Conservation (phyloP, 371 early-diverging fungal species). For the Lichtheimia ramosa region DNA sequence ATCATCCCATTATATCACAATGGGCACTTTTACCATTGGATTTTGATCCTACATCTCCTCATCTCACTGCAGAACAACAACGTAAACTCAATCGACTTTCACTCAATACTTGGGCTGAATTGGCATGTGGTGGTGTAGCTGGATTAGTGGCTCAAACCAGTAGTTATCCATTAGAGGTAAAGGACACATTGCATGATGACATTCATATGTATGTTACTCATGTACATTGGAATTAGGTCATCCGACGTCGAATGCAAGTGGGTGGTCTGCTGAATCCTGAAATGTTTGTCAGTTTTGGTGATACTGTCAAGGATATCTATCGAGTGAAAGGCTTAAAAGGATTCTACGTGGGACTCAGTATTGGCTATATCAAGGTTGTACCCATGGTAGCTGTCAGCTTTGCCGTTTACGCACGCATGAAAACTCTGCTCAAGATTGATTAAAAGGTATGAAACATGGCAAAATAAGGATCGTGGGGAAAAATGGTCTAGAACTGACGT, state of each 20-base stretch:
- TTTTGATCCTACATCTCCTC: constrained; percentile 20
- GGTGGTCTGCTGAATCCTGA: constrained; percentile 63
- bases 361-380: constrained; percentile 92
- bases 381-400: constrained; percentile 94
- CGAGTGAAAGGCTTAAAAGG: constrained; percentile 73
- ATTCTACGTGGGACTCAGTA: constrained; percentile 96
- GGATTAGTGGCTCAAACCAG: constrained; percentile 87
- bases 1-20: constrained; percentile 30
- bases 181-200: no score
- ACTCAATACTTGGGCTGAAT: constrained; percentile 75
- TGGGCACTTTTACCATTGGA: constrained; percentile 29
- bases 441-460: neutral
- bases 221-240: constrained; percentile 10
- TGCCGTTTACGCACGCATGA: constrained; percentile 81
- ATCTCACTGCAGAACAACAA: constrained; percentile 29
- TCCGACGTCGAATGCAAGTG: constrained; percentile 92
- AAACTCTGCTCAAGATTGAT: constrained; percentile 58
- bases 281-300: constrained; percentile 52
- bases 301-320: constrained; percentile 69
- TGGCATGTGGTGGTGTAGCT: constrained; percentile 81
- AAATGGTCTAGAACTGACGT: no score
- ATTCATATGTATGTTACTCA: neutral
- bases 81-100: constrained; percentile 28
- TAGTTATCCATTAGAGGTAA: constrained; percentile 88
- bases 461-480: no score